Conservation (phyloP, 495 filamentous ascomycete genomes). For the Penicillium nucicola region DNA sequence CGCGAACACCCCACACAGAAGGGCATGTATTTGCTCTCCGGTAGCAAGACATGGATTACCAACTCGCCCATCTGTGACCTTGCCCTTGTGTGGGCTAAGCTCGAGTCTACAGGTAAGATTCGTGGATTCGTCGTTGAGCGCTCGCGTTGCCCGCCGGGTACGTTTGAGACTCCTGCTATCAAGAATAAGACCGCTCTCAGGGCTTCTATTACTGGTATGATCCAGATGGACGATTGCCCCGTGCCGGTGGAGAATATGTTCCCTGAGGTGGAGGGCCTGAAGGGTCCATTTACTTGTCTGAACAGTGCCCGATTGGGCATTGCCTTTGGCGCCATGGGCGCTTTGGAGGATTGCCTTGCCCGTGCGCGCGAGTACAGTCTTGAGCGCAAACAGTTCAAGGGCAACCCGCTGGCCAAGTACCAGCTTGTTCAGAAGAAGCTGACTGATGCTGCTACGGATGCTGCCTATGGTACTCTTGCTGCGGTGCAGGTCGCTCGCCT, state of each 20-base stretch:
- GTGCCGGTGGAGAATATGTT: constrained; percentile 93
- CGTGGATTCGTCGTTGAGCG: constrained; percentile 90
- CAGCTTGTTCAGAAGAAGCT: constrained; percentile 99
- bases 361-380: constrained; percentile 82
- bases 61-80: constrained; percentile 94
- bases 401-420: constrained; percentile 93
- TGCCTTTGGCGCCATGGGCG: constrained; percentile 89
- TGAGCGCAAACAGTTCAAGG: constrained; percentile 93
- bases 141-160: constrained; percentile 74
- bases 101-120: constrained; percentile 87
- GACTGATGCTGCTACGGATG: constrained; percentile 86
- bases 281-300: constrained; percentile 87
- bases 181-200: constrained; percentile 94
- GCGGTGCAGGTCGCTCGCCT: constrained; percentile 86
- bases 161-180: constrained; percentile 85
- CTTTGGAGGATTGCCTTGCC: constrained; percentile 83
- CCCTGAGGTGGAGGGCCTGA: constrained; percentile 81
- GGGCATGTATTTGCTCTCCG: constrained; percentile 75
- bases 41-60: constrained; percentile 97
- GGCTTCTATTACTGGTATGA: constrained; percentile 96
- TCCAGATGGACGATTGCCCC: constrained; percentile 86
- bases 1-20: constrained; percentile 84
- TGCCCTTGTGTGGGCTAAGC: constrained; percentile 90
- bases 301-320: constrained; percentile 93
- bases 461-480: constrained; percentile 82